Evolutionary conservation across 352 stramenopile genomes (phyloP).

Genomic region (Elongisporangium prolatum): DNA sequence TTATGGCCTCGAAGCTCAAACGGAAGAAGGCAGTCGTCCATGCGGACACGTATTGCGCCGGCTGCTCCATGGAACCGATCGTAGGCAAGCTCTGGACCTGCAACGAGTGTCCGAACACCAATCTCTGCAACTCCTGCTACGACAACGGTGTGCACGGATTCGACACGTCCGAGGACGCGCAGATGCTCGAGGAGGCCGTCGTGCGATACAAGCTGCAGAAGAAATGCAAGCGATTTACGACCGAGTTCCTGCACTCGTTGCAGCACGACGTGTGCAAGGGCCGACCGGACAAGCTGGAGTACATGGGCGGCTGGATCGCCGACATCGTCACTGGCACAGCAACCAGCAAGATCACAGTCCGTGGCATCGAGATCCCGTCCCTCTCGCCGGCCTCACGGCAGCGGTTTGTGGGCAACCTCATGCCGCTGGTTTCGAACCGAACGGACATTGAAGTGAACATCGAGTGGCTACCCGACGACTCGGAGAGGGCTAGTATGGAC

Average conservation of each 20-base stretch:
- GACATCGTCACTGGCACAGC: slow-evolving; percentile 67
- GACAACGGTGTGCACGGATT: slow-evolving; percentile 64
- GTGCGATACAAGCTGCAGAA: slow-evolving; percentile 69
- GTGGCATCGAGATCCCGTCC: slow-evolving; percentile 73
- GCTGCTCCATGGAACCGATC: slow-evolving; percentile 69
- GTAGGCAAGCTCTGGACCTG: slow-evolving; percentile 61
- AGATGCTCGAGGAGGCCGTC: slow-evolving; percentile 61
- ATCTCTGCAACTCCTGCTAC: slow-evolving; percentile 71
- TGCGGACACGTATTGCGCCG: slow-evolving; percentile 59
- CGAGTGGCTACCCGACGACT: slow-evolving; percentile 73
- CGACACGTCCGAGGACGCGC: slow-evolving; percentile 67
- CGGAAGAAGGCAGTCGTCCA: slow-evolving; percentile 67
- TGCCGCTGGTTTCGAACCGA: slow-evolving; percentile 77
- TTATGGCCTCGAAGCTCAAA: slow-evolving; percentile 61
- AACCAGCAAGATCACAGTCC: slow-evolving; percentile 70
- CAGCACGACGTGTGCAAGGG: slow-evolving; percentile 77
- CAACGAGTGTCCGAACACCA: slow-evolving; percentile 66
- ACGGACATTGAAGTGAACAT: slow-evolving; percentile 83
- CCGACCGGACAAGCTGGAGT: slow-evolving; percentile 77
- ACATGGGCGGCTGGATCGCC: slow-evolving; percentile 76
- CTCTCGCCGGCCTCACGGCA: slow-evolving; percentile 47
- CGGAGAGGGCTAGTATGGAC: slow-evolving; percentile 25
- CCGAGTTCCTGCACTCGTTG: slow-evolving; percentile 68
- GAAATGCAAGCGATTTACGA: slow-evolving; percentile 73
- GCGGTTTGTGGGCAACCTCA: slow-evolving; percentile 71